phyloP scores from a whole-genome alignment of 225 moss, liverwort and hornwort genomes.

The Neckera pumila region DNA sequence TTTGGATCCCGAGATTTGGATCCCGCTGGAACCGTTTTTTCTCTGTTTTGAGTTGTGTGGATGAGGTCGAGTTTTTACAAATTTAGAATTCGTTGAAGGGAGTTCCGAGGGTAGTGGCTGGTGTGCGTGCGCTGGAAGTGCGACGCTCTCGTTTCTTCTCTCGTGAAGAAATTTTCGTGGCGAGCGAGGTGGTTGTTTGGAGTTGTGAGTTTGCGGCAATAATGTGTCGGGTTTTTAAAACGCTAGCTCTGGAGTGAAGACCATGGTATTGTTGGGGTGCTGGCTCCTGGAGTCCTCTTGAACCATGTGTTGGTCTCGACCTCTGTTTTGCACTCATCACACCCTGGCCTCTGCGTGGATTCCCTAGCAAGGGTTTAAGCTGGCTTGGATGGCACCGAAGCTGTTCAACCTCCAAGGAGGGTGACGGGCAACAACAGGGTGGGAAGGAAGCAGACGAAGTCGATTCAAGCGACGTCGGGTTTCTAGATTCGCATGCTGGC shows the following conservation, averaged over 20 bases:
- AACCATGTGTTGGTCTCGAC: not conserved
- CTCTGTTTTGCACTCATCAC: conserved; percentile 1
- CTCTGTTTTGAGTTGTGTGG: not conserved
- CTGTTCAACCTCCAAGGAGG: conserved; percentile 3
- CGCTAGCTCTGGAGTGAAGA: not conserved
- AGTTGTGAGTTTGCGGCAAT: not conserved
- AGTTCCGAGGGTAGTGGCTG: too few relatives aligned
- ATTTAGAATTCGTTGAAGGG: not conserved
- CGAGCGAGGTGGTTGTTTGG: not conserved
- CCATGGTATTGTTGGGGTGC: not conserved
- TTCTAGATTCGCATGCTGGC: not conserved
- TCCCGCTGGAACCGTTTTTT: not conserved
- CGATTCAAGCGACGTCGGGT: not conserved
- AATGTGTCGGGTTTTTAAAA: not conserved
- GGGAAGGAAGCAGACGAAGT: not conserved
- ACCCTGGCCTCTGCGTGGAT: not conserved
- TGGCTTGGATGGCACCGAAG: not conserved
- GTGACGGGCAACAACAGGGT: not conserved
- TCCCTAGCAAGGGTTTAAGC: not conserved
- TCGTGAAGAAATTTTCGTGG: not conserved
- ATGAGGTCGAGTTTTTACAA: not conserved
- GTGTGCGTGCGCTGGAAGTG: not conserved
- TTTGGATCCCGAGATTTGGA: not conserved
- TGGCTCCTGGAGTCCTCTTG: not conserved
- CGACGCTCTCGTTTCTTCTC: not conserved